Conservation (phyloP, 225 moss, liverwort and hornwort species). For the Marchantia polymorpha region DNA sequence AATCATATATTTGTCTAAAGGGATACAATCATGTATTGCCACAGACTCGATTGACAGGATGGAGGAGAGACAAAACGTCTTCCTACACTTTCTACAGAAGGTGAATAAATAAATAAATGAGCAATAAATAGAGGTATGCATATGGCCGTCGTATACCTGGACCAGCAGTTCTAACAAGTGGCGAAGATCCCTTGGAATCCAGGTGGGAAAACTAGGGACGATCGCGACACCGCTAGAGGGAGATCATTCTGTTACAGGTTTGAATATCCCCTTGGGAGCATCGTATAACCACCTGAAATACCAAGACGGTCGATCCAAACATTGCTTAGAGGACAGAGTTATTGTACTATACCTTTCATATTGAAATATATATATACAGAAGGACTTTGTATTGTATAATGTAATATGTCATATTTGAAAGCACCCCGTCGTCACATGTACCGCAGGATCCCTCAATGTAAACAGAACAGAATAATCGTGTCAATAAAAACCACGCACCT, state of each 20-base stretch:
- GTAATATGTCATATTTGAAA: no score
- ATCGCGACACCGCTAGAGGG: background rate
- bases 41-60: background rate
- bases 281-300: constrained; percentile 47
- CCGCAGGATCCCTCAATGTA: no score
- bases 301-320: background rate
- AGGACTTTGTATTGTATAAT: no score
- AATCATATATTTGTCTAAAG: no score
- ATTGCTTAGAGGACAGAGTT: no score
- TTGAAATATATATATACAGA: no score
- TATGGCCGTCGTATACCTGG: background rate
- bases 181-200: background rate
- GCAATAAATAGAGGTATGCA: background rate
- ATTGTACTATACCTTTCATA: no score
- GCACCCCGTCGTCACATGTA: no score
- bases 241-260: constrained; percentile 25
- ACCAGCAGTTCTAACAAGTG: background rate
- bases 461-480: background rate
- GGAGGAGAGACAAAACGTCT: background rate
- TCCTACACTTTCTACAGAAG: background rate
- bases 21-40: no score
- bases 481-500: constrained; percentile 22
- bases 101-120: background rate
- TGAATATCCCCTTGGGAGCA: constrained; percentile 49
- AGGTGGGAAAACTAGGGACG: background rate